phyloP scores from a whole-genome alignment of 2,329 filamentous ascomycete genomes.

The Talaromyces piceae region DNA sequence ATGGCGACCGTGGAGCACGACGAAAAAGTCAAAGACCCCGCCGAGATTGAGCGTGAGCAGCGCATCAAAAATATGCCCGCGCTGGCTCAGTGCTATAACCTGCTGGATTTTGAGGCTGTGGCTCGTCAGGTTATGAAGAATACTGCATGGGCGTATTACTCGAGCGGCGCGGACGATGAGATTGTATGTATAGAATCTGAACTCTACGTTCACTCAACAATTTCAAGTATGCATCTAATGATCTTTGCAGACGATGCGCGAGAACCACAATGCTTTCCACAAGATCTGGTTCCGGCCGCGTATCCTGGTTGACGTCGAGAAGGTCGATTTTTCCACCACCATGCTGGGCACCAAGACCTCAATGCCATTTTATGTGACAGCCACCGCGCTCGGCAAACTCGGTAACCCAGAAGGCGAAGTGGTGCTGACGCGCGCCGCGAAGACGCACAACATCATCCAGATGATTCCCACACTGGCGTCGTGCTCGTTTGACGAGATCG shows the following conservation, averaged over 20 bases:
- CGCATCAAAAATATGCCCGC: conserved; percentile 68
- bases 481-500: conserved; percentile 94
- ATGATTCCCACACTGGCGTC: conserved; percentile 98
- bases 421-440: conserved; percentile 73
- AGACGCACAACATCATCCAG: conserved; percentile 83
- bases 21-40: conserved; percentile 59
- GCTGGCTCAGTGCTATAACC: conserved; percentile 82
- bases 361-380: conserved; percentile 93
- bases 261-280: conserved; percentile 94
- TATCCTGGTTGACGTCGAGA: conserved; percentile 80
- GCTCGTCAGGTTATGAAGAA: conserved; percentile 90
- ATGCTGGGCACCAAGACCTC: conserved; percentile 84
- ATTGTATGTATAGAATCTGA: conserved; percentile 49
- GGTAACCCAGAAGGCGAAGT: conserved; percentile 93
- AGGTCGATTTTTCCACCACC: conserved; percentile 77
- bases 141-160: conserved; percentile 96
- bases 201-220: not conserved
- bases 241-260: conserved; percentile 67
- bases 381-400: conserved; percentile 90
- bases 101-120: conserved; percentile 93
- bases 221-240: not conserved
- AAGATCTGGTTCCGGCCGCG: conserved; percentile 95
- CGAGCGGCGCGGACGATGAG: conserved; percentile 82
- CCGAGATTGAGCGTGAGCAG: conserved; percentile 67
- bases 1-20: conserved; percentile 69